Conservation (phyloP, 495 filamentous ascomycete species). For the Stereocaulon alpinum region DNA sequence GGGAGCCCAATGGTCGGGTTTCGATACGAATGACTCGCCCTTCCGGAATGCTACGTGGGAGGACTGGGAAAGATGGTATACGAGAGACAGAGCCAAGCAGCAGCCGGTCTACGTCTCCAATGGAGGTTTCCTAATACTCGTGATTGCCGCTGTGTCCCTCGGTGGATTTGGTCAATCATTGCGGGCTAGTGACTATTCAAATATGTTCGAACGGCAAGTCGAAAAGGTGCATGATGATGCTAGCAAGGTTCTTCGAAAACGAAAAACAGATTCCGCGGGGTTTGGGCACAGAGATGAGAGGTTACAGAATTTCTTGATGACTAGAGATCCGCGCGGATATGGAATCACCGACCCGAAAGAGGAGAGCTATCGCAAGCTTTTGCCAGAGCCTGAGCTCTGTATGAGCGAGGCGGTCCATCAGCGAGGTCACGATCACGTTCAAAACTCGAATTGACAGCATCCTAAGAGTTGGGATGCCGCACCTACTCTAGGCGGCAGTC, state of each 20-base stretch:
- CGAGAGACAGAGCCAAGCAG: conserved; percentile 39
- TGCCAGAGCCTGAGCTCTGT: conserved; percentile 14
- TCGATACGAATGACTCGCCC: conserved; percentile 39
- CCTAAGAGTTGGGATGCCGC: too few relatives aligned
- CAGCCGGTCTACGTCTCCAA: conserved; percentile 63
- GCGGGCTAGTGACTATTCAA: conserved; percentile 47
- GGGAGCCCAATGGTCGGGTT: conserved; percentile 22
- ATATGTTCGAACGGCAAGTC: conserved; percentile 47
- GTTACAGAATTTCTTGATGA: conserved; percentile 61
- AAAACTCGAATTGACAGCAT: background rate
- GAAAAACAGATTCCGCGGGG: conserved; percentile 39
- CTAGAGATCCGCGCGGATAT: conserved; percentile 47
- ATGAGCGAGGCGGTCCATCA: conserved; percentile 13
- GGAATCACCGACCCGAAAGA: conserved; percentile 24
- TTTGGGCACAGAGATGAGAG: conserved; percentile 48
- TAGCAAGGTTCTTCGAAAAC: conserved; percentile 46
- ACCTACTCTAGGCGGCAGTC: too few relatives aligned
- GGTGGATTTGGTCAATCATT: conserved; percentile 60
- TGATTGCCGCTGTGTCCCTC: conserved; percentile 54
- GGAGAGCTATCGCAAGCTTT: conserved; percentile 12
- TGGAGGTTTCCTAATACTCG: conserved; percentile 55
- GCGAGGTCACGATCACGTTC: background rate
- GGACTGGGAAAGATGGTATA: conserved; percentile 89
- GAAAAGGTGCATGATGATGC: conserved; percentile 54
- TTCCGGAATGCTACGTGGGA: conserved; percentile 91